Base-by-base conservation (phyloP, 2,329 filamentous ascomycete genomes). In the Clarireedia sp. region DNA sequence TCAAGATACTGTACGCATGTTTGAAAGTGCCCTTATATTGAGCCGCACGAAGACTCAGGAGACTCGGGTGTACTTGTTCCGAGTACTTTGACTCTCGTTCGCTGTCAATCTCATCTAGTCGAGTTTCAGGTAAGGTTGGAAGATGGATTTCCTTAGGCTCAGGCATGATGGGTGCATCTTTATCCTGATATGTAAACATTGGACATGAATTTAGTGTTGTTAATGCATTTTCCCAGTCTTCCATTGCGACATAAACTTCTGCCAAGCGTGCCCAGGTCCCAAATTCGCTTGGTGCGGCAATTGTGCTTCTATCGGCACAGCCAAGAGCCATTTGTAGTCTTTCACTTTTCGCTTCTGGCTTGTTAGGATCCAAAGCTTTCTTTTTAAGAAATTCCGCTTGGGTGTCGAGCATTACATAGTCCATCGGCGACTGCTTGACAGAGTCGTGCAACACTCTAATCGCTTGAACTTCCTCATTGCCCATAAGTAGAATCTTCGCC, bases 171-270 rank as follows among this genome's bases (percentile, higher is more conserved):
- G 94, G 94, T 5, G 90, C 87, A 69, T 99, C 94, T 71, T 96
- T 97, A 72, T 99, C 94, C 72, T 97, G 94, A 71, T 99, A 97
- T 6, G 94, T 99, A 71, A 99, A 99, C 94, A 99, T 99, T 8
- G 94, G 94, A 71, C 94, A 99, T 17, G 94, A 99, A 73, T 99
- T 99, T 51, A 99, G 79, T 3, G 94, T 97, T 5, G 95, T 85
- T 23, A 99, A 79, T 0, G 94, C 94, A 63, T 97, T 83, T 68
- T 97, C 94, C 90, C 94, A 99, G 68, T 95, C 89, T 69, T 99
- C 94, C 73, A 95, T 82, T 49, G 86, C 82, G 54, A 97, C 89
- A 64, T 99, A 99, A 33, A 97, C 87, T 69, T 97, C 90, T 2
- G 91, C 91, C 60, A 99, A 73, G 56, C 91, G 81, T 56, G 94